phyloP scores from a whole-genome alignment of 2,329 filamentous ascomycete genomes.

The Grosmannia penicillata region DNA sequence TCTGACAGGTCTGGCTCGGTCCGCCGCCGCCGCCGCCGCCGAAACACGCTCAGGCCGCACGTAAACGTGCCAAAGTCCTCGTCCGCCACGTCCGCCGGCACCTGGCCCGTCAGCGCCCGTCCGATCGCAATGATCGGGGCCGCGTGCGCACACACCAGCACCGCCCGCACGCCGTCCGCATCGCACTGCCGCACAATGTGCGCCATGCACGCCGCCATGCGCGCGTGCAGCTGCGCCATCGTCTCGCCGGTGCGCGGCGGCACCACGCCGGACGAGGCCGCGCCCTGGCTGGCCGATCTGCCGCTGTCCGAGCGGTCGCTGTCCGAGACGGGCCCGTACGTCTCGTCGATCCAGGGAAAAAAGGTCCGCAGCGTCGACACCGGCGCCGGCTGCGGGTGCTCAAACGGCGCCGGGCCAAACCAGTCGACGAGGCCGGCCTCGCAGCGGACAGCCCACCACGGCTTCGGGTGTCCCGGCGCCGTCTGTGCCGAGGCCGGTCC shows the following conservation, averaged over 20 bases:
- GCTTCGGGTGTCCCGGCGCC: too few relatives aligned
- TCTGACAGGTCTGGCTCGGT: background rate
- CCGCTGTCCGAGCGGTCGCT: too few relatives aligned
- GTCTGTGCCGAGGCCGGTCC: too few relatives aligned
- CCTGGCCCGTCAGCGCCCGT: conserved; percentile 60
- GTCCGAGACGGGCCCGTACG: conserved; percentile 33
- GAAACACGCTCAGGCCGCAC: conserved; percentile 59
- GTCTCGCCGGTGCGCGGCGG: conserved; percentile 67
- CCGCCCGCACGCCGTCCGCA: conserved; percentile 47
- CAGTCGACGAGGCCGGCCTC: conserved; percentile 63
- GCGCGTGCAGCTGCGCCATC: conserved; percentile 64
- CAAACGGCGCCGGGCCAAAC: conserved; percentile 76
- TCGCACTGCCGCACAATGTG: conserved; percentile 63
- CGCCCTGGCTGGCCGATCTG: background rate
- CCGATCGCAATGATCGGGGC: conserved; percentile 80
- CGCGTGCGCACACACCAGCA: conserved; percentile 80
- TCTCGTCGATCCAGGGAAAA: conserved; percentile 38
- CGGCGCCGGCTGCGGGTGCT: conserved; percentile 66
- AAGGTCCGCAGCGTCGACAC: conserved; percentile 50
- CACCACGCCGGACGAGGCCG: conserved; percentile 43
- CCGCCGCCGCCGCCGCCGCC: conserved; percentile 14
- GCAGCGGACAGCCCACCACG: conserved; percentile 30
- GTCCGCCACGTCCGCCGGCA: conserved; percentile 55
- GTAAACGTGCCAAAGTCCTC: conserved; percentile 82
- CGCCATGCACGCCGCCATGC: conserved; percentile 55